Conservation (phyloP, 1,139 yeast genomes). For the Eremothecium sinecaudum region DNA sequence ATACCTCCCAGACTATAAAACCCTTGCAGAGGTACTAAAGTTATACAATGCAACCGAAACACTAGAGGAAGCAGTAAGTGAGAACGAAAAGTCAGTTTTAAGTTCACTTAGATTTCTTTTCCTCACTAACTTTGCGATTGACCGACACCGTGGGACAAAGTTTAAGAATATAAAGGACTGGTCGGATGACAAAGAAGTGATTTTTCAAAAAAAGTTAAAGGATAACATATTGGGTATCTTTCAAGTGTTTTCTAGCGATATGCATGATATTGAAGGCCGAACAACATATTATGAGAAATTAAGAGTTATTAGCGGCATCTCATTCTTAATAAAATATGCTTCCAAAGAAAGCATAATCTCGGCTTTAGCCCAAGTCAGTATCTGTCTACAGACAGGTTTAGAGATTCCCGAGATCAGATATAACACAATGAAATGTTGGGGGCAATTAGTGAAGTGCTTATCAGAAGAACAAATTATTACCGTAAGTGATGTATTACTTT, state of each 20-base stretch:
- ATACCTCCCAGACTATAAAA: slow-evolving; percentile 28
- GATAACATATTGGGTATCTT: slow-evolving; percentile 68
- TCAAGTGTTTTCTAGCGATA: slow-evolving; percentile 67
- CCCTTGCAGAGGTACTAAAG: slow-evolving; percentile 29
- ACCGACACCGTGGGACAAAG: slow-evolving; percentile 22
- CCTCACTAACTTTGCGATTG: slow-evolving; percentile 25
- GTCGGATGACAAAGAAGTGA: slow-evolving; percentile 21
- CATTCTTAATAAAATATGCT: slow-evolving; percentile 49
- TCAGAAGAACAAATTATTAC: slow-evolving; percentile 45
- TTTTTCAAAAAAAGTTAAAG: slow-evolving; percentile 34
- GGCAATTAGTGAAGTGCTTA: slow-evolving; percentile 42
- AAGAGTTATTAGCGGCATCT: slow-evolving; percentile 64
- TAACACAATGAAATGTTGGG: slow-evolving; percentile 63
- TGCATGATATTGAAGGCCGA: slow-evolving; percentile 63
- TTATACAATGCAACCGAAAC: slow-evolving; percentile 21
- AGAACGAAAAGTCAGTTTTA: slow-evolving; percentile 24
- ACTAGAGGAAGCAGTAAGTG: slow-evolving; percentile 12
- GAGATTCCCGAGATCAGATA: slow-evolving; percentile 53
- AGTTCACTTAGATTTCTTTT: slow-evolving; percentile 25
- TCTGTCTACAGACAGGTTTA: slow-evolving; percentile 75
- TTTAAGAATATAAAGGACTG: slow-evolving; percentile 23
- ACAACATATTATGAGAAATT: slow-evolving; percentile 66
- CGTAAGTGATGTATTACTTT: slow-evolving; percentile 46
- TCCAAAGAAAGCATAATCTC: slow-evolving; percentile 55
- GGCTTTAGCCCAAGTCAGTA: slow-evolving; percentile 80